Base-by-base conservation (phyloP, 192 early-diverging fungal genomes). In the Coemansia sp. region DNA sequence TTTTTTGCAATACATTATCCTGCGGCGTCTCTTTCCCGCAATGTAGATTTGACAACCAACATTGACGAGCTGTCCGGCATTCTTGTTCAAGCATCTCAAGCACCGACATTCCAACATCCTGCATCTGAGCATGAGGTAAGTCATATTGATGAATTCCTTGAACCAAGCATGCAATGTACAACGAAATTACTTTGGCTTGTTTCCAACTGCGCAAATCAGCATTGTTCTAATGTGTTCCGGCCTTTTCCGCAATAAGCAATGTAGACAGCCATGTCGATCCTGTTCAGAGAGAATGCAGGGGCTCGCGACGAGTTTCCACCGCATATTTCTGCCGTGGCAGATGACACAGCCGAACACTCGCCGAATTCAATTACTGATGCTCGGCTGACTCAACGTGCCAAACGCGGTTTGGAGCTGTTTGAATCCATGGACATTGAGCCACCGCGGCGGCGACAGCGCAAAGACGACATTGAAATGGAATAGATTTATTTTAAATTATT, bases 371-470 rank as follows among this genome's bases (percentile, higher is more conserved):
- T 18, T 18, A 18, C 46, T 7, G 17, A 15, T 34, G 15, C 5
- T 11, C 54, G 25, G 23, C 26, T 37, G 23, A 7, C 56, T 17
- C 11, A 8, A 7, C 56, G 56, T 4, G 42, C 8, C 8, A 79
- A 79, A 58, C 67, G 76, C 4, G 24, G 38, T 0, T 46, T 79
- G 10, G 76, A 79, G 2, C 14, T 36, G 1, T 58, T 57, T 49
- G 76, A 79, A 18, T 11, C 58, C 7, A 79, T 79, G 76, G 76
- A 79, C 20, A 67, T 79, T 53, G 76, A 79, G 53, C 71, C 71
- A 11, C 76, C 76, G 14, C 64, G 71, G 40, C 70, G 71, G 55
- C 63, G 76, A 56, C 71, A 70, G 70, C 76, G 76, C 51, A 69
- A 36, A 26, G 71, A 70, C 21, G 64, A 70, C 21, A 63, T 78